phyloP scores from a whole-genome alignment of 345 rosid genomes.

The Draba incana region DNA sequence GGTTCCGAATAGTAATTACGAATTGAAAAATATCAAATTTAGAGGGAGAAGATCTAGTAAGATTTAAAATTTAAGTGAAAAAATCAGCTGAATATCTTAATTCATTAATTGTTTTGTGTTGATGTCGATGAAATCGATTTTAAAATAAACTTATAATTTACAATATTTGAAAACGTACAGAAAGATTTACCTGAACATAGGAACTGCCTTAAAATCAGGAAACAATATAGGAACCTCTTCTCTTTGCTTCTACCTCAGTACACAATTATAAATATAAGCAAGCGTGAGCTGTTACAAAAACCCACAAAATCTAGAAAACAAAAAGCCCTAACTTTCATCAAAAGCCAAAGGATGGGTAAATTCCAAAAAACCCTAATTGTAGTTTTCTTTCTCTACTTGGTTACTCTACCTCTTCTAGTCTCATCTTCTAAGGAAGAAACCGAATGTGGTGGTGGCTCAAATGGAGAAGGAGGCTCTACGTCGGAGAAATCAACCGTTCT shows the following conservation, averaged over 20 bases:
- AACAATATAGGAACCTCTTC: too few species aligned
- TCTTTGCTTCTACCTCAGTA: too few species aligned
- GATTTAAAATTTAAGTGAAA: neutral
- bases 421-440: constrained; percentile 29
- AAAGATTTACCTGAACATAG: too few species aligned
- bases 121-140: too few species aligned
- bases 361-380: constrained; percentile 22
- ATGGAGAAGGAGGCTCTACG: constrained; percentile 22
- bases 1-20: neutral
- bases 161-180: too few species aligned
- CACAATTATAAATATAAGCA: constrained; percentile 17
- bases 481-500: constrained; percentile 38
- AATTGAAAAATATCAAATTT: neutral
- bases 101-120: neutral
- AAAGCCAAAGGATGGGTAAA: constrained; percentile 27
- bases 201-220: too few species aligned
- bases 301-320: neutral
- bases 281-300: constrained; percentile 30
- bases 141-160: too few species aligned
- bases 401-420: constrained; percentile 29
- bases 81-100: neutral
- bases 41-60: constrained; percentile 7
- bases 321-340: constrained; percentile 24
- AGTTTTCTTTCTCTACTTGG: constrained; percentile 2
- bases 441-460: constrained; percentile 23